phyloP scores from a whole-genome alignment of 345 rosid species.

The Euphorbia peplus region DNA sequence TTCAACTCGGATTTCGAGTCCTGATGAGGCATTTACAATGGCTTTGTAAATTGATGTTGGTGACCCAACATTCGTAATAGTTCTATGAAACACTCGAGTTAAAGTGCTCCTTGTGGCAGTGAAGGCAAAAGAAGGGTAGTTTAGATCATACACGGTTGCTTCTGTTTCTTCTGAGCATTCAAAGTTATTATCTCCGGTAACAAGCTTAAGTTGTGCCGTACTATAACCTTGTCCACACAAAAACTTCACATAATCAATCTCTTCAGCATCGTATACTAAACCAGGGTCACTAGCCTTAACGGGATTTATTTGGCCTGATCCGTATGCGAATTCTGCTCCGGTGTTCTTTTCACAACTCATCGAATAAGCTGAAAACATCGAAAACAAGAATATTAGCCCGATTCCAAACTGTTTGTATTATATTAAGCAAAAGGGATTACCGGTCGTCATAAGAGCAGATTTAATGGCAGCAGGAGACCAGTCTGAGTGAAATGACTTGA shows the following conservation, averaged over 20 bases:
- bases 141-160: slow-evolving; percentile 39
- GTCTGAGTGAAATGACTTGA: slow-evolving; percentile 33
- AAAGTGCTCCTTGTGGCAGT: slow-evolving; percentile 1
- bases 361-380: slow-evolving; percentile 11
- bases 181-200: slow-evolving; percentile 21
- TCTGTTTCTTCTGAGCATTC: slow-evolving; percentile 28
- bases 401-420: too few species aligned
- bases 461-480: slow-evolving; percentile 46
- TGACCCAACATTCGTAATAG: slow-evolving; percentile 38
- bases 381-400: too few species aligned
- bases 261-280: slow-evolving; percentile 38
- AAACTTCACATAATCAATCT: slow-evolving; percentile 38
- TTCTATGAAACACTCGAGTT: slow-evolving; percentile 26
- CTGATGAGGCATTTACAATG: slow-evolving; percentile 3
- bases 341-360: slow-evolving; percentile 13
- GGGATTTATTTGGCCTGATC: slow-evolving; percentile 44
- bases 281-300: slow-evolving; percentile 30
- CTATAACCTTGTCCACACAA: slow-evolving; percentile 42
- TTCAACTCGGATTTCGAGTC: background rate
- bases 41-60: slow-evolving; percentile 27
- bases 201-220: slow-evolving; percentile 6
- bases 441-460: slow-evolving; percentile 49
- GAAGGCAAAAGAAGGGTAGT: slow-evolving; percentile 39
- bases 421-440: slow-evolving; percentile 6
- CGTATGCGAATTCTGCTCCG: slow-evolving; percentile 37